A percentile compares a stretch with the other conserved stretches of the same genome.
phyloP scores from a whole-genome alignment of 805 yeast species.

The Hanseniaspora guilliermondii region DNA sequence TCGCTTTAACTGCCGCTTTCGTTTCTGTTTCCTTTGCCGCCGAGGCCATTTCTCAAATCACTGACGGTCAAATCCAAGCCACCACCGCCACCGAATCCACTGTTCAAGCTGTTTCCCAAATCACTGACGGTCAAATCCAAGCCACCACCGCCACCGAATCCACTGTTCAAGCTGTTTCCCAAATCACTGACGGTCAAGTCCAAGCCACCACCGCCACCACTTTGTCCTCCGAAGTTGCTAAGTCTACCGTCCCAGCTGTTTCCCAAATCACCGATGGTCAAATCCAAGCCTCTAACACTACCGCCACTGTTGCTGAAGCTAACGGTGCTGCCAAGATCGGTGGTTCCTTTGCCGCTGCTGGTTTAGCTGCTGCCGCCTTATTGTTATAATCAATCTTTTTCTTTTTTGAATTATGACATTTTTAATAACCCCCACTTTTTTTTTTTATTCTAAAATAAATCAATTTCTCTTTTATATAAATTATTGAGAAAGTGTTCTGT shows the following conservation, averaged over 20 bases:
- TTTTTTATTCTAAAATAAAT: no score
- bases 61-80: constrained; percentile 24
- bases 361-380: constrained; percentile 14
- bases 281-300: constrained; percentile 32
- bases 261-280: constrained; percentile 42
- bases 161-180: constrained; percentile 23
- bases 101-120: constrained; percentile 28
- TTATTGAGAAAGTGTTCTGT: no score
- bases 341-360: constrained; percentile 14
- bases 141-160: constrained; percentile 24
- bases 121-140: constrained; percentile 38
- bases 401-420: not conserved
- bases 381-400: constrained; percentile 9
- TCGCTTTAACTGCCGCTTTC: constrained; percentile 51
- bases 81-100: constrained; percentile 18
- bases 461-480: no score
- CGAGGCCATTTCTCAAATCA: constrained; percentile 22
- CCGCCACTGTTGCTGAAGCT: constrained; percentile 13
- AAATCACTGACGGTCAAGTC: constrained; percentile 26
- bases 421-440: no score
- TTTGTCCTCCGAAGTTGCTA: constrained; percentile 16
- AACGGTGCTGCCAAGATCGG: constrained; percentile 14
- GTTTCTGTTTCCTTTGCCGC: constrained; percentile 43
- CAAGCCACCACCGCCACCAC: constrained; percentile 40
- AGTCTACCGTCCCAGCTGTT: constrained; percentile 22